Conservation (phyloP, 225 moss, liverwort and hornwort species). For the Polytrichum commune region DNA sequence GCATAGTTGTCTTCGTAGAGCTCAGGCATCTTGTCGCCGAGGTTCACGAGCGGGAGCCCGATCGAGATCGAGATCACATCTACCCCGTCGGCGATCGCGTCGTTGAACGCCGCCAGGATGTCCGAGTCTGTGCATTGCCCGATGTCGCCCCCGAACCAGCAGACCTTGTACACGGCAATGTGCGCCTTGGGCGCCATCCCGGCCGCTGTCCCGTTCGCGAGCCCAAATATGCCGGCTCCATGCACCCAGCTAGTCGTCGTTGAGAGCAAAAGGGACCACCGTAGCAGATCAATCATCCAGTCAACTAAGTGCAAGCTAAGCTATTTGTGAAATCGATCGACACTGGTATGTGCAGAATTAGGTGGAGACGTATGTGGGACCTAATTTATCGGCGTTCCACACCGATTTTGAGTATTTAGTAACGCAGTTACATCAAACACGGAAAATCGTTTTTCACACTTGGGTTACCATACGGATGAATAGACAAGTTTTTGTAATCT, state of each 20-base stretch:
- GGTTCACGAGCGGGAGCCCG: too few species aligned
- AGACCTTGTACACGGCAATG: slow-evolving; percentile 25
- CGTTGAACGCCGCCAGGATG: slow-evolving; percentile 20
- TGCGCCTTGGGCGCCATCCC: slow-evolving; percentile 27
- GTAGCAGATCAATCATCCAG: background rate
- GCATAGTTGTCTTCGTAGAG: slow-evolving; percentile 30
- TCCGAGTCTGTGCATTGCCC: slow-evolving; percentile 12
- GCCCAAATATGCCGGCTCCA: slow-evolving; percentile 7
- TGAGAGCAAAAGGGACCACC: too few species aligned
- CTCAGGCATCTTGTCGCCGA: slow-evolving; percentile 29
- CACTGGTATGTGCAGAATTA: too few species aligned
- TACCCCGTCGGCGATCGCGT: slow-evolving; percentile 64
- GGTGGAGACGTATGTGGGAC: too few species aligned
- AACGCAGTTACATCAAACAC: too few species aligned
- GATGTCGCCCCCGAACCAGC: background rate
- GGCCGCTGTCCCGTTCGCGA: slow-evolving; percentile 28
- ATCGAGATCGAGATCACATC: slow-evolving; percentile 68
- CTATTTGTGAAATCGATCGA: too few species aligned
- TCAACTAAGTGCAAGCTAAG: too few species aligned
- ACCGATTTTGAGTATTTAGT: too few species aligned
- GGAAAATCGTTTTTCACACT: too few species aligned
- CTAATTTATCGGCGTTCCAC: too few species aligned
- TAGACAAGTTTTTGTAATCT: too few species aligned
- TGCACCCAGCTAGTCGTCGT: background rate
- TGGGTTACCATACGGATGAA: too few species aligned